phyloP scores from a whole-genome alignment of 495 filamentous ascomycete genomes.

The Entonaema liquescens region DNA sequence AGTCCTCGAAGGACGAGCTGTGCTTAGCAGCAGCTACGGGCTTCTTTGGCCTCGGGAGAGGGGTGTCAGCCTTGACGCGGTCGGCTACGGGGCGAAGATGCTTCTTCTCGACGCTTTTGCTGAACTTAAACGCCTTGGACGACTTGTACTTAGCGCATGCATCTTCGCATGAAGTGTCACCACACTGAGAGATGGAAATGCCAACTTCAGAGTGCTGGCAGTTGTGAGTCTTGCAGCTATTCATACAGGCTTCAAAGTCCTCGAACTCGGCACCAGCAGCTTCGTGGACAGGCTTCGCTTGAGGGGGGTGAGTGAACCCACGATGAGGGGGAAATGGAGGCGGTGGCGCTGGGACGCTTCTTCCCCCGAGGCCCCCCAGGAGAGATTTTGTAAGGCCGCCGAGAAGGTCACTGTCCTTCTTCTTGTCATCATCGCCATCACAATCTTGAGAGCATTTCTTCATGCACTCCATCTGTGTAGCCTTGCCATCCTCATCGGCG shows the following conservation, averaged over 20 bases:
- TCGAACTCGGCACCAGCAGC: conserved; percentile 11
- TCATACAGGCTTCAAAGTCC: conserved; percentile 13
- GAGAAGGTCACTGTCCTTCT: conserved; percentile 1
- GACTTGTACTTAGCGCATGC: conserved; percentile 5
- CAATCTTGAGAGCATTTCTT: conserved; percentile 10
- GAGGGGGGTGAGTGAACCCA: neutral
- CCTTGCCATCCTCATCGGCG: conserved; percentile 10
- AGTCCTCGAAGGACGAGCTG: neutral
- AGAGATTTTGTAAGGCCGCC: neutral
- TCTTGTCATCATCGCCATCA: conserved; percentile 24
- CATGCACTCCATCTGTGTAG: conserved; percentile 21
- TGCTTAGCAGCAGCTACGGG: neutral
- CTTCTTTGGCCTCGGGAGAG: neutral
- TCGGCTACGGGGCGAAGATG: neutral
- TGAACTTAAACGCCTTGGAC: neutral
- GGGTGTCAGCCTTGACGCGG: neutral
- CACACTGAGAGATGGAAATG: conserved; percentile 4
- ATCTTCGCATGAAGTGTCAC: conserved; percentile 11
- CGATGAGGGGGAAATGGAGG: neutral
- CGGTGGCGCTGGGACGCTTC: neutral
- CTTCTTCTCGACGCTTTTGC: neutral
- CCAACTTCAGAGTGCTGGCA: conserved; percentile 21
- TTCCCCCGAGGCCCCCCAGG: conserved; percentile 4
- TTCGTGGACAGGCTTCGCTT: neutral
- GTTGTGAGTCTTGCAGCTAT: conserved; percentile 24